Conservation (phyloP, 768 basidiomycete species). For the Trametopsis cervina region DNA sequence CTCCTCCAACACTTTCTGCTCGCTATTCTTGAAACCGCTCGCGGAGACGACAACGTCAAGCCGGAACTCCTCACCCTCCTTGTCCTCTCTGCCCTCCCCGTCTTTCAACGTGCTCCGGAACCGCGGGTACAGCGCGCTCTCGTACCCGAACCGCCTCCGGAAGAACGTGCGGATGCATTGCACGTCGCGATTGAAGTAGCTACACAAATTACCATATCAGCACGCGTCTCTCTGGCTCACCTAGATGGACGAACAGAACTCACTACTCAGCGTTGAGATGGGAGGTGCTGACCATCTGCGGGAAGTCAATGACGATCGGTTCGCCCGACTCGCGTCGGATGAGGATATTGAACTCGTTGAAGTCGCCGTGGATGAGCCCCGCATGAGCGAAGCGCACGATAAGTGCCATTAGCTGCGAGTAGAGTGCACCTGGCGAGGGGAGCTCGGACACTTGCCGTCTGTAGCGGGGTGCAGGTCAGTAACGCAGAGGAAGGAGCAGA, state of each 20-base stretch:
- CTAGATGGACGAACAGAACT: too few relatives aligned
- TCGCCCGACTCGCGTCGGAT: conserved; percentile 70
- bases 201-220: conserved; percentile 23
- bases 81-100: conserved; percentile 22
- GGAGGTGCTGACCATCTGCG: conserved; percentile 98
- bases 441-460: conserved; percentile 86
- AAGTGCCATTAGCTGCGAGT: conserved; percentile 89
- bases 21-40: conserved; percentile 84
- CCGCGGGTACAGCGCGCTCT: conserved; percentile 81
- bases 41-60: conserved; percentile 91
- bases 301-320: conserved; percentile 95
- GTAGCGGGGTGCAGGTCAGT: too few relatives aligned
- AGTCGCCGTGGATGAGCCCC: conserved; percentile 98
- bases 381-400: conserved; percentile 91
- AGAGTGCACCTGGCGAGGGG: conserved; percentile 82
- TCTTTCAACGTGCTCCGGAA: conserved; percentile 63
- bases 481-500: too few relatives aligned
- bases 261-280: conserved; percentile 97
- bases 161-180: conserved; percentile 95
- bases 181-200: conserved; percentile 99
- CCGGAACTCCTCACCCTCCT: conserved; percentile 47
- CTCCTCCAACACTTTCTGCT: conserved; percentile 79
- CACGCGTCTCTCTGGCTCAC: neutral
- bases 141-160: conserved; percentile 84
- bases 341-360: conserved; percentile 98